Conservation (phyloP, 2,329 filamentous ascomycete genomes). For the Davidsoniella eucalypti region DNA sequence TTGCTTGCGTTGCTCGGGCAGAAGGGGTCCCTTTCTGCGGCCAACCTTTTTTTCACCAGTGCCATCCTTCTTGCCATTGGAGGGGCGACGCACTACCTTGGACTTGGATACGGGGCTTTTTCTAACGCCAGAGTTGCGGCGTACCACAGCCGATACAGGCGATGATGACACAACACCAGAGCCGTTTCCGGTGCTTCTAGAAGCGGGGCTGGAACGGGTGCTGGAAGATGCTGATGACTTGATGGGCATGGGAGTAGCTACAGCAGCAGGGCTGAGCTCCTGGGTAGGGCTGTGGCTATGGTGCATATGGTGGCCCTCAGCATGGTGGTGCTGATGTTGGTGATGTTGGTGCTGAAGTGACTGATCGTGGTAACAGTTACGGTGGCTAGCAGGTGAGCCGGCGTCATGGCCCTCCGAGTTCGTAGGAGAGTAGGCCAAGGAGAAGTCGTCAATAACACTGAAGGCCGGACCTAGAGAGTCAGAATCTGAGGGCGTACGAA, state of each 20-base stretch:
- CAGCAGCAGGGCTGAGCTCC: constrained; percentile 45
- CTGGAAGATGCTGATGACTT: constrained; percentile 28
- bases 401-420: constrained; percentile 45
- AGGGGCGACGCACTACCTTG: constrained; percentile 58
- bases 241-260: constrained; percentile 48
- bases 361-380: constrained; percentile 45
- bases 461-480: constrained; percentile 48
- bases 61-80: constrained; percentile 61
- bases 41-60: constrained; percentile 81
- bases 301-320: constrained; percentile 33
- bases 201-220: constrained; percentile 38
- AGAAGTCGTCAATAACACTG: constrained; percentile 65
- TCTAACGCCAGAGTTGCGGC: constrained; percentile 52
- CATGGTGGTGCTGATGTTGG: constrained; percentile 43
- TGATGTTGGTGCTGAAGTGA: constrained; percentile 19
- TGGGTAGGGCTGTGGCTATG: constrained; percentile 23
- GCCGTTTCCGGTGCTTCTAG: constrained; percentile 38
- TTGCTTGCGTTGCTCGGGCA: constrained; percentile 89
- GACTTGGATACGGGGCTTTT: constrained; percentile 71
- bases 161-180: constrained; percentile 36
- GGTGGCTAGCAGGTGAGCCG: constrained; percentile 28
- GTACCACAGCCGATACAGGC: constrained; percentile 41
- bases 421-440: constrained; percentile 60
- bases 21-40: constrained; percentile 71
- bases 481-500: constrained; percentile 62